phyloP scores from a whole-genome alignment of 352 stramenopile genomes.

The Pythium monospermum region DNA sequence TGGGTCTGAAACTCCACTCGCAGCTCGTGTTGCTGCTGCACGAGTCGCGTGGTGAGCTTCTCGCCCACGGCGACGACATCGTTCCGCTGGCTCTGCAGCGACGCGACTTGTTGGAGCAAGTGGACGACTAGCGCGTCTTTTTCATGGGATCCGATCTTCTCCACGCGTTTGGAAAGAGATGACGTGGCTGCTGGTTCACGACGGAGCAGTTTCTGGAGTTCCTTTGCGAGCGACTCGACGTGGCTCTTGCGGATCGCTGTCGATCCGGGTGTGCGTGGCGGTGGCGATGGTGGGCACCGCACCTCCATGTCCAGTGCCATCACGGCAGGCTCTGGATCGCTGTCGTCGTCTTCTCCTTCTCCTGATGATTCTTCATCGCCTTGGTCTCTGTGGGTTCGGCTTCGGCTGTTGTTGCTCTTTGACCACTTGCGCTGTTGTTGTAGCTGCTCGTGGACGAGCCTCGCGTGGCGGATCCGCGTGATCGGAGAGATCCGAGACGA shows the following conservation, averaged over 20 bases:
- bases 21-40: slow-evolving; percentile 68
- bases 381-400: no score
- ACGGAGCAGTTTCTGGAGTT: slow-evolving; percentile 10
- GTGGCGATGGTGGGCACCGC: not conserved
- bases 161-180: slow-evolving; percentile 12
- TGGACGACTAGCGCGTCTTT: slow-evolving; percentile 53
- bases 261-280: not conserved
- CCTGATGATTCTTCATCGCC: no score
- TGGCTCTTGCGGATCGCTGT: not conserved
- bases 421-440: slow-evolving; percentile 14
- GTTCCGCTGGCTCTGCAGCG: slow-evolving; percentile 33
- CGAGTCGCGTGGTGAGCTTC: slow-evolving; percentile 57
- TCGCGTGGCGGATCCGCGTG: slow-evolving; percentile 16
- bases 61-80: slow-evolving; percentile 56
- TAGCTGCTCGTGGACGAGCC: slow-evolving; percentile 20
- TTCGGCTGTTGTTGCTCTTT: not conserved
- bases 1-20: slow-evolving; percentile 42
- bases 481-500: slow-evolving; percentile 18
- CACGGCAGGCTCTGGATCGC: not conserved
- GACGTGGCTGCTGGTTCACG: not conserved
- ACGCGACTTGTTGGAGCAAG: slow-evolving; percentile 37
- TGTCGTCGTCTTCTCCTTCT: not conserved
- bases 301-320: not conserved
- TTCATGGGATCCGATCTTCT: slow-evolving; percentile 48
- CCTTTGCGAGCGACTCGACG: slow-evolving; percentile 8